These are phyloP conservation scores for Lindgomyces ingoldianus DNA, from an alignment of 495 filamentous ascomycete genomes.

Conservation along the genomic window DNA sequence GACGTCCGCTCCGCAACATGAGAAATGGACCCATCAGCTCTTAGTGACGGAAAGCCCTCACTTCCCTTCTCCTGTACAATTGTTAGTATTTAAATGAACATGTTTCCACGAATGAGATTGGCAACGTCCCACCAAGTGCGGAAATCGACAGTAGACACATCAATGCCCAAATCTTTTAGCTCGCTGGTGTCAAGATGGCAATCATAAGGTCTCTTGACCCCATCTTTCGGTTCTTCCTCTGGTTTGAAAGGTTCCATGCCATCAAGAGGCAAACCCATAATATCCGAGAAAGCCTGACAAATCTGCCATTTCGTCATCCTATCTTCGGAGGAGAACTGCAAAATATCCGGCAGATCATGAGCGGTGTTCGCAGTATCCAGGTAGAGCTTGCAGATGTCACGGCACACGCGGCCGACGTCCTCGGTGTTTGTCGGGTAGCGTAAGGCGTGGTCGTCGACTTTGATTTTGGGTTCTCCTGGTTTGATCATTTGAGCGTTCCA, in stretches of 20 bases:
- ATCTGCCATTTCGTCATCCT: constrained; percentile 91
- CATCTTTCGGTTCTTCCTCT: constrained; percentile 73
- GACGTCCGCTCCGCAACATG: no score
- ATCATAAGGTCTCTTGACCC: constrained; percentile 82
- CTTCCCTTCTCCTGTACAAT: no score
- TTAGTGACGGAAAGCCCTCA: no score
- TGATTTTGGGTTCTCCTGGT: constrained; percentile 54
- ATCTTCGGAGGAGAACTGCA: constrained; percentile 89
- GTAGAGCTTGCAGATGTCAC: constrained; percentile 70
- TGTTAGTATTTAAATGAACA: no score
- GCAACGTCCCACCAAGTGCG: constrained; percentile 78
- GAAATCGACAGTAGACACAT: constrained; percentile 75
- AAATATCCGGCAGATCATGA: constrained; percentile 61
- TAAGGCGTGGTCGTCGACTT: constrained; percentile 88
- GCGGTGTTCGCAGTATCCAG: constrained; percentile 44
- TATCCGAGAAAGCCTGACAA: constrained; percentile 74
- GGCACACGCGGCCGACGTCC: constrained; percentile 80
- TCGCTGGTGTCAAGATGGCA: constrained; percentile 80
- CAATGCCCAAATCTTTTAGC: constrained; percentile 73
- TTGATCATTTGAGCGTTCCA: constrained; percentile 61
- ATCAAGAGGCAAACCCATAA: constrained; percentile 73
- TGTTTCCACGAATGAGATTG: no score
- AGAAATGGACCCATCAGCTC: no score
- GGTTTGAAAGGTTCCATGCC: constrained; percentile 58
- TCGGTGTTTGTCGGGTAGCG: constrained; percentile 86